Evolutionary conservation across 257 asterid species (phyloP), one percentile per base, ranked within the genome.

Genomic region (Rauvolfia tetraphylla): DNA sequence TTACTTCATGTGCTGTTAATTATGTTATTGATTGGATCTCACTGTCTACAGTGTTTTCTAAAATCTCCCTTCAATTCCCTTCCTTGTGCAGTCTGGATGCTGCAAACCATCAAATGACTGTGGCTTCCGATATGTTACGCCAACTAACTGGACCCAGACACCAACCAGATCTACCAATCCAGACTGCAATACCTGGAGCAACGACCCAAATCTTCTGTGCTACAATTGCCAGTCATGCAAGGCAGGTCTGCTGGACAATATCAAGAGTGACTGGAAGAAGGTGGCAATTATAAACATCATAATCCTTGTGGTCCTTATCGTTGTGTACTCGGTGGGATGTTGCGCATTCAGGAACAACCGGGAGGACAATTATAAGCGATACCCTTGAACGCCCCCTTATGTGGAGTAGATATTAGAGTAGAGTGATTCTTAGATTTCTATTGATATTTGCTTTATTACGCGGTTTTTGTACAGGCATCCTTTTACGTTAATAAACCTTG

Each of bases 321-420:
- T 95, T 25, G 97, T 95, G 41, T 95, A 95, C 90, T 83, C 96
- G 0, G 76, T 90, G 4, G 98, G 97, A 38, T 92, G 97, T 81
- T 92, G 98, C 9, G 93, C 93, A 0, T 89, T 89, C 88, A 81
- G 98, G 39, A 94, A 94, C 90, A 94, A 90, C 88, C 73, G 95
- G 83, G 95, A 90, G 83, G 92, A 89, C 53, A 79, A 83, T 65
- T 94, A 92, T 91, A 94, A 92, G 3, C 88, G 96, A n/a, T 92
- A 94, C 68, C 97, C 92, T 82, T 92, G 86, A 91, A 25, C 8
- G 0, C 12, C 27, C 25, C 12, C 10, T 44, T 15, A 48, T 29
- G 38, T 25, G 10, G 14, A 51, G 71, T 70, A 48, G 75, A 76
- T 68, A 23, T 10, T 27, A 54, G 61, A 3, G 34, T 41, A n/a